Evolutionary conservation across 345 rosid species (phyloP), one percentile per base, ranked within the genome.

Genomic region (Aquilaria sinensis): DNA sequence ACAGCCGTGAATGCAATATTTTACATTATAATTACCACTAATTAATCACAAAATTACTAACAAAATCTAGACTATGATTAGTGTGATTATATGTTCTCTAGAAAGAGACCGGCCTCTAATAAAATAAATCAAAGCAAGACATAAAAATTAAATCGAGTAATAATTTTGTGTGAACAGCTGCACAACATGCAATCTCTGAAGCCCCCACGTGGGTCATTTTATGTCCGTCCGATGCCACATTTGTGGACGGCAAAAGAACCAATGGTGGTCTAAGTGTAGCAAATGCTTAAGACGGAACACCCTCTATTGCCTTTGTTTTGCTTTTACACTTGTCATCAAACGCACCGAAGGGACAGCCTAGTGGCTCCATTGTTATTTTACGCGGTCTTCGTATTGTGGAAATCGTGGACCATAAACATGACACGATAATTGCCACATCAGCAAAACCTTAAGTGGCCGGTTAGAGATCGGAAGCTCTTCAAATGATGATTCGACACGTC

Each of bases 101-200:
- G 74, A 83, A 83, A 66, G 59, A 77, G 72, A 72, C 80, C 76
- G 78, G 58, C 78, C 75, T 61, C 54, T 74, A 57, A 47, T 49
- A 47, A 59, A 62, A 37, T n/a, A 62, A 53, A 58, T 15, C 1
- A 55, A 48, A 45, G 41, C 3, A 55, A 37, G 5, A 55, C 33
- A 30, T 31, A 9, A 51, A 65, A 15, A 46, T 62, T 57, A 43
- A 61, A n/a, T 37, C 57, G 13, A 4, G 57, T 9, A 15, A 77
- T 67, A 46, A 66, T 71, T 57, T 47, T 53, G 61, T 70, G 70
- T 68, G 72, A 56, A 61, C 74, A 41, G 55, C 69, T 70, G 9
- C 37, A 45, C 31, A 29, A 9, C 14, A 23, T 23, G 23, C 23
- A 23, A 23, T 23, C 23, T 23, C 23, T 23, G 23, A 23, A 16